Percentiles rank a stretch among this genome's conserved stretches.
phyloP scores from a whole-genome alignment of 371 early-diverging fungal genomes.

The Smittium mucronatum region DNA sequence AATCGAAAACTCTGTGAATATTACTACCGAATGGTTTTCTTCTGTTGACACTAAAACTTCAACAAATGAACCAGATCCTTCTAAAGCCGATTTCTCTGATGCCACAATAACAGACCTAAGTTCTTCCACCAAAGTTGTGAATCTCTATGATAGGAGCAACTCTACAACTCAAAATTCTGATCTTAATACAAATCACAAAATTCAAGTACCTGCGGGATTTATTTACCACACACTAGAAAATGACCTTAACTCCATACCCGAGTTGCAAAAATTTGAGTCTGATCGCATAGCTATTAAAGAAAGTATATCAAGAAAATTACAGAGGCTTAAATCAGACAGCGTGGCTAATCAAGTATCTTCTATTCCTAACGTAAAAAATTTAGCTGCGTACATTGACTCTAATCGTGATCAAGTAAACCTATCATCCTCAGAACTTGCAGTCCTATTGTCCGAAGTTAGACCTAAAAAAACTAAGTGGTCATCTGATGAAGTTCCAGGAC shows the following conservation, averaged over 20 bases:
- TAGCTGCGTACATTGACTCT: conserved; percentile 63
- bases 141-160: too few species aligned
- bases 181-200: neutral
- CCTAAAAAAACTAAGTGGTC: conserved; percentile 87
- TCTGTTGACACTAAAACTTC: too few species aligned
- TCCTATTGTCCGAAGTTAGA: conserved; percentile 66
- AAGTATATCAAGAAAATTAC: conserved; percentile 30
- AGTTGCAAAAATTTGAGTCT: conserved; percentile 43
- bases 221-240: conserved; percentile 68
- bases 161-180: neutral
- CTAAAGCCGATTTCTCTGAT: too few species aligned
- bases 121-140: too few species aligned
- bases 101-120: too few species aligned
- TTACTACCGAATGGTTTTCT: neutral
- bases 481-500: conserved; percentile 74
- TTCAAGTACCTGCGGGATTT: conserved; percentile 40
- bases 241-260: conserved; percentile 53
- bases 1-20: neutral
- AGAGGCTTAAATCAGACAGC: conserved; percentile 36
- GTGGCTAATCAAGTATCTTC: conserved; percentile 29
- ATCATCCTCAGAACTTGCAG: conserved; percentile 57
- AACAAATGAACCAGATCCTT: too few species aligned
- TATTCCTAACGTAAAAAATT: conserved; percentile 53
- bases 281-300: conserved; percentile 13
- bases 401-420: conserved; percentile 47